Evolutionary conservation across 331 rosid genomes (phyloP).

Genomic region (Quercus lobata): DNA sequence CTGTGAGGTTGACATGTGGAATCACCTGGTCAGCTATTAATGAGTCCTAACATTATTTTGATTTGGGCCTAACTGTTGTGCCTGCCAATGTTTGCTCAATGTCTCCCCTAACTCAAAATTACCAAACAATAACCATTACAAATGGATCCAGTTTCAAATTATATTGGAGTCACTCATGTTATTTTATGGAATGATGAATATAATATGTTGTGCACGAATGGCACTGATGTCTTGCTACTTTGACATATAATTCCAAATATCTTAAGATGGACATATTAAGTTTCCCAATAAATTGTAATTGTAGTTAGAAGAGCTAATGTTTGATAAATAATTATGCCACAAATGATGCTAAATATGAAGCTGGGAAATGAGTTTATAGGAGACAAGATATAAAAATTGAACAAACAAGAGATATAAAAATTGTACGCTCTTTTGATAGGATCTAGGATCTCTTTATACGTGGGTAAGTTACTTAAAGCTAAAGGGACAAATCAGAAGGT

Average conservation of each 20-base stretch:
- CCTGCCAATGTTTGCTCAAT: constrained; percentile 17
- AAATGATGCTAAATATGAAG: neutral
- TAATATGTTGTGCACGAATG: neutral
- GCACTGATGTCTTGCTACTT: neutral
- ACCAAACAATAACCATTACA: constrained; percentile 8
- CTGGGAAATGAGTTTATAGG: neutral
- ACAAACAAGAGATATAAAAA: too few species aligned
- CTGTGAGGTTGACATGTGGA: constrained; percentile 10
- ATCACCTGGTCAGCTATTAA: constrained; percentile 14
- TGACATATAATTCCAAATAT: neutral
- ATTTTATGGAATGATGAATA: neutral
- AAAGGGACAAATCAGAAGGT: too few species aligned
- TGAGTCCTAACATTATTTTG: constrained; percentile 24
- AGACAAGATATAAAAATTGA: neutral
- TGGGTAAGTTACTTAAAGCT: too few species aligned
- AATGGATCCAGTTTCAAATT: neutral
- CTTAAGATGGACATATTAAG: neutral
- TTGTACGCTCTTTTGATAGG: too few species aligned
- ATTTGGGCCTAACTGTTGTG: constrained; percentile 33
- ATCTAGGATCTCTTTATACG: too few species aligned
- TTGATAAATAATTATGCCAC: neutral
- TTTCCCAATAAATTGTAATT: neutral
- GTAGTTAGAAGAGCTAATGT: neutral
- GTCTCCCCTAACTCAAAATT: constrained; percentile 23
- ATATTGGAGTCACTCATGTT: neutral